Base-by-base conservation (phyloP, 257 asterid species). In the Solanum peruvianum region DNA sequence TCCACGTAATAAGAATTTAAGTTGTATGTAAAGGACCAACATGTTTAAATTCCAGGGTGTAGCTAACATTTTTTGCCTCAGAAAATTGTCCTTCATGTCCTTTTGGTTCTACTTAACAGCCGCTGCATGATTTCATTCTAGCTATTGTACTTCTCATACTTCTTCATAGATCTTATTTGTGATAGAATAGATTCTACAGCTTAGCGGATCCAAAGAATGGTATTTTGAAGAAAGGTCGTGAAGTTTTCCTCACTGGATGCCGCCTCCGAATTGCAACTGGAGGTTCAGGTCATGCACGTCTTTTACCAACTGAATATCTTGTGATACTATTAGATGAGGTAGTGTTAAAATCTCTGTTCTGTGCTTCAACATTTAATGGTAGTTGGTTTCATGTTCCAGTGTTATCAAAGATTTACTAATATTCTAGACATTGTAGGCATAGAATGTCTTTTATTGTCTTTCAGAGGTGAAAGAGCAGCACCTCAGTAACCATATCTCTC, bases 221-320 rank as follows among this genome's bases (percentile, higher is more conserved):
- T 87, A 90, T 94, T 89, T 88, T 97, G 88, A 95, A 89, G 92
- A 95, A 93, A 93, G 98, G 99, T 27, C 93, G 98, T 47, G 98
- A 97, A 92, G 93, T 94, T 90, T 91, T 94, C 88, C 91, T 97
- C 87, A 94, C 99, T 29, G 99, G 99, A 87, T 97, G 99, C 92
- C 92, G 93, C 92, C 97, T 96, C 86, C 94, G 98, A 88, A 93
- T 91, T 88, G 88, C 96, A 85, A 44, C 90, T 41, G 96, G 95
- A 86, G 87, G 86, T 81, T 90, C 92, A n/a, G 91, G 85, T 69
- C 88, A 89, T 23, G 88, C 94, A 80, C 94, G 99, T 33, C 98
- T 97, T 88, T 91, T 96, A 87, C 99, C 99, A 78, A 94, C 99
- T 13, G 99, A 97, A 87, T 93, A 94, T 90, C 94, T 95, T 87